phyloP scores from a whole-genome alignment of 2,329 filamentous ascomycete species.

The Catunica adiposa region DNA sequence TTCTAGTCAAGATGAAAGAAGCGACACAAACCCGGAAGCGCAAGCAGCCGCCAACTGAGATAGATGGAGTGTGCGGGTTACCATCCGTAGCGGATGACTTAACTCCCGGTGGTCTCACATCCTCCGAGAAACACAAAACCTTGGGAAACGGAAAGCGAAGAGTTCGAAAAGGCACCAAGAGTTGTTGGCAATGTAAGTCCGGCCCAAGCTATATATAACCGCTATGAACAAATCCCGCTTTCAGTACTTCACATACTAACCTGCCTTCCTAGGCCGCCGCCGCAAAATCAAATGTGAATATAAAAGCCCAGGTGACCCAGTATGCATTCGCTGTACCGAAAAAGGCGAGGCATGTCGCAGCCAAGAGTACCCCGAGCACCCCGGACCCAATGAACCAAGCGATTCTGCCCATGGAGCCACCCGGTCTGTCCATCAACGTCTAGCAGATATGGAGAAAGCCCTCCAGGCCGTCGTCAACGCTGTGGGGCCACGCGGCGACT shows the following conservation, averaged over 20 bases:
- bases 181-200: slow-evolving; percentile 43
- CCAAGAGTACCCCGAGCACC: slow-evolving; percentile 29
- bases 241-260: no score
- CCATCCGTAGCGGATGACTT: not conserved
- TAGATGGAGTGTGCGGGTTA: not conserved
- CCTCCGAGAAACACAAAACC: not conserved
- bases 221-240: not conserved
- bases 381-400: slow-evolving; percentile 11
- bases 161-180: slow-evolving; percentile 39
- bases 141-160: slow-evolving; percentile 12
- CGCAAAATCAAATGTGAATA: slow-evolving; percentile 39
- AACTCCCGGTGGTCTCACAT: not conserved
- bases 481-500: not conserved
- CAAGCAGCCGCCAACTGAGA: slow-evolving; percentile 9
- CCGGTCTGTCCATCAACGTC: slow-evolving; percentile 10
- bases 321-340: slow-evolving; percentile 31
- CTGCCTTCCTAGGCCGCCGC: slow-evolving; percentile 21
- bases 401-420: not conserved
- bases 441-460: slow-evolving; percentile 13
- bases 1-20: slow-evolving; percentile 4
- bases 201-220: not conserved
- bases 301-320: slow-evolving; percentile 22
- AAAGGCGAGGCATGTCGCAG: slow-evolving; percentile 29
- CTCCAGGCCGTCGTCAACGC: slow-evolving; percentile 8
- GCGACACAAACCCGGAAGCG: slow-evolving; percentile 1